Percentiles rank a stretch among this genome's conserved stretches.
phyloP scores from a whole-genome alignment of 495 filamentous ascomycete genomes.

The Trichocladium uniseriatum region DNA sequence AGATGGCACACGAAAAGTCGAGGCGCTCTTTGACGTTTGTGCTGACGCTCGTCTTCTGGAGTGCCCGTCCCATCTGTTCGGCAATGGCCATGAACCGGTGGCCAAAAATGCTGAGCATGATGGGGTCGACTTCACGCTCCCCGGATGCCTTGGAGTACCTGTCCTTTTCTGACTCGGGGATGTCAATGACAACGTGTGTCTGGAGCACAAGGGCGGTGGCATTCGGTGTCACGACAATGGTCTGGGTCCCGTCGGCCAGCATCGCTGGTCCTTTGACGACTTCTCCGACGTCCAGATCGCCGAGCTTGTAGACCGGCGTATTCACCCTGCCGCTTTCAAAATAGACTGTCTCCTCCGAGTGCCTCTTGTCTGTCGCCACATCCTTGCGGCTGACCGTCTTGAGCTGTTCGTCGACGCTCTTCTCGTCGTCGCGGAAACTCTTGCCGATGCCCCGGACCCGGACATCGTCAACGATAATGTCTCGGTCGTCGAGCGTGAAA shows the following conservation, averaged over 20 bases:
- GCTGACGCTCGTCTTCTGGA: constrained; percentile 95
- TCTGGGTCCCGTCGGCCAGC: constrained; percentile 91
- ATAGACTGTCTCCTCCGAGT: constrained; percentile 51
- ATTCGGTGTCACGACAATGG: constrained; percentile 80
- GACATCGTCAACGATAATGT: constrained; percentile 90
- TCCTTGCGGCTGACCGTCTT: constrained; percentile 48
- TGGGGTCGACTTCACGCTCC: constrained; percentile 62
- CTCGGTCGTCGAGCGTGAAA: constrained; percentile 78
- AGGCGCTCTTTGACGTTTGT: constrained; percentile 97
- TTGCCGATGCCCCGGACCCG: constrained; percentile 81
- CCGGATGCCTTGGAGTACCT: constrained; percentile 30
- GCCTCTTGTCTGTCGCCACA: constrained; percentile 43
- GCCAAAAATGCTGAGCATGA: constrained; percentile 90
- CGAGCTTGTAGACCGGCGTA: constrained; percentile 78
- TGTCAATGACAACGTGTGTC: constrained; percentile 65
- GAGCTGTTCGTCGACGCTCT: constrained; percentile 71
- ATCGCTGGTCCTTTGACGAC: constrained; percentile 79
- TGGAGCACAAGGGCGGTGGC: constrained; percentile 64
- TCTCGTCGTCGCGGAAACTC: constrained; percentile 68
- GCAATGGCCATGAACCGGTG: constrained; percentile 99
- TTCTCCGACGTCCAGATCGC: constrained; percentile 66
- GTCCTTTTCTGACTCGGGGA: constrained; percentile 49
- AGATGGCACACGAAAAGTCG: constrained; percentile 94
- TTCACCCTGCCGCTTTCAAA: constrained; percentile 67
- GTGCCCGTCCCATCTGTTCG: constrained; percentile 91